These are phyloP conservation scores for Hortiboletus flavorubellus DNA, from an alignment of 768 basidiomycete species.

Conservation along the genomic window DNA sequence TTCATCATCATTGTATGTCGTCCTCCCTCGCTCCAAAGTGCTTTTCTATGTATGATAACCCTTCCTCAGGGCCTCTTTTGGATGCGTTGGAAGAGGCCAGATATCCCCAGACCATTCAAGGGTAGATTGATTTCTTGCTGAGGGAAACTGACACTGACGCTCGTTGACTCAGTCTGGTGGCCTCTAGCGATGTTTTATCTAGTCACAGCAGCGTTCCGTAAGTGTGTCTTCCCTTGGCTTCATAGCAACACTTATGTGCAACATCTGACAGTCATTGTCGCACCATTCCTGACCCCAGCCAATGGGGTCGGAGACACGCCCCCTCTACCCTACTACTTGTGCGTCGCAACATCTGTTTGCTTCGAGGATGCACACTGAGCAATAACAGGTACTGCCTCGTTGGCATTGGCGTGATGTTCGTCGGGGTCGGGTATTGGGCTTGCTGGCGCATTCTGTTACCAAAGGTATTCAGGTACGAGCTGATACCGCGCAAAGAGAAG, in stretches of 20 bases:
- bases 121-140: conserved; percentile 20
- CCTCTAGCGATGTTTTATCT: conserved; percentile 54
- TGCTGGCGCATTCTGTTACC: conserved; percentile 50
- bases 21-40: neutral
- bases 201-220: conserved; percentile 46
- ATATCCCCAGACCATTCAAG: conserved; percentile 51
- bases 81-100: conserved; percentile 49
- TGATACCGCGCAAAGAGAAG: conserved; percentile 45
- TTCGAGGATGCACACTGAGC: neutral
- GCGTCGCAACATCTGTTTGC: conserved; percentile 28
- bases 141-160: neutral
- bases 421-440: conserved; percentile 51
- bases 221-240: conserved; percentile 15
- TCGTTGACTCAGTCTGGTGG: conserved; percentile 41
- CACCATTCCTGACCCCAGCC: conserved; percentile 52
- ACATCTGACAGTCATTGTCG: conserved; percentile 42
- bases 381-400: conserved; percentile 46
- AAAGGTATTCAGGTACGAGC: conserved; percentile 45
- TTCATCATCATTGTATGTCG: conserved; percentile 52
- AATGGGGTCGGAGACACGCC: conserved; percentile 58
- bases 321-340: conserved; percentile 60
- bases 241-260: neutral
- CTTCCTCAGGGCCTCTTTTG: conserved; percentile 48
- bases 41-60: neutral
- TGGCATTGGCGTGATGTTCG: conserved; percentile 45